Evolutionary conservation across 1,139 yeast species (phyloP), one percentile per base, ranked within the genome.

Genomic region (Geotrichum reessii): DNA sequence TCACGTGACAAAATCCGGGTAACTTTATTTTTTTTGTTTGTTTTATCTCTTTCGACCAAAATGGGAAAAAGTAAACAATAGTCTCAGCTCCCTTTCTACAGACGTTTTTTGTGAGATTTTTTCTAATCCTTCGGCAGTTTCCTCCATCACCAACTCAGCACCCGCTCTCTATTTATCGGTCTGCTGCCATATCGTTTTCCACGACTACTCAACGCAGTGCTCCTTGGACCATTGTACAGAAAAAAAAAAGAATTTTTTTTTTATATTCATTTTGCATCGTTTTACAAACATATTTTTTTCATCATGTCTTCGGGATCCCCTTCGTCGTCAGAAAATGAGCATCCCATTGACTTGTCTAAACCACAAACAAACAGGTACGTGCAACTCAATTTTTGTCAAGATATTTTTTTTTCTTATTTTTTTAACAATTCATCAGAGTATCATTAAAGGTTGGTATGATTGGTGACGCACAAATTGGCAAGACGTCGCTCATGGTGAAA

Each of bases 381-480:
- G n/a, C 17, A 14, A 2, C 17, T 37, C 42, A 37, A 37, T 37
- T 37, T 19, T 6, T 19, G 17, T 3, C 21, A 12, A 8, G 8
- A 19, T 22, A 17, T 17, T 25, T 6, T 9, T 51, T 21, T 37
- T 17, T 21, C 14, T 19, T n/a, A 24, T 9, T 14, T 17, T 9
- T 22, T 37, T 19, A 3, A 7, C 14, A 17, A 2, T 2, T 12
- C 6, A 19, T 4, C n/a, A 56, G 58, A 63, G 93, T 91, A 47
- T 90, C 95, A 11, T 79, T 93, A 54, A 95, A 93, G 69, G 91
- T 93, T 24, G 99, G 98, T 8, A 81, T 93, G 58, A 85, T 93
- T 57, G 99, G 99, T 9, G 99, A 95, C 71, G 95, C 97, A 1
- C 96, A 91, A 68, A 93, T 93, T n/a, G 99, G 99, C 5, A 93